phyloP scores from a whole-genome alignment of 805 yeast species.

The Alloascoidea africana region DNA sequence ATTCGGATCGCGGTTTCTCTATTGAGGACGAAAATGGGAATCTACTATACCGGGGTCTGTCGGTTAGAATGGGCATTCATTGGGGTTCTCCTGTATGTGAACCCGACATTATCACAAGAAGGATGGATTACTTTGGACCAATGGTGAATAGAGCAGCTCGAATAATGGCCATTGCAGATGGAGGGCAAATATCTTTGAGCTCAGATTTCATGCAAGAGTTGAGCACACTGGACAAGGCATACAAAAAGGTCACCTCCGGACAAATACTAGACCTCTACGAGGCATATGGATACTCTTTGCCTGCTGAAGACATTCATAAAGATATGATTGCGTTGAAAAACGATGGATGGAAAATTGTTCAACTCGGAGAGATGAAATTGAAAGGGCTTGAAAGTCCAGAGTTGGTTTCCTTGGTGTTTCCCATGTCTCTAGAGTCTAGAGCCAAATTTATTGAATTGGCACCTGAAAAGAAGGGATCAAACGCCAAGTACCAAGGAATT shows the following conservation, averaged over 20 bases:
- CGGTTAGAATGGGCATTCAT: slow-evolving; percentile 96
- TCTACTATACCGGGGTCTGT: slow-evolving; percentile 68
- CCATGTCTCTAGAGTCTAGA: slow-evolving; percentile 46
- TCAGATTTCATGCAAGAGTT: slow-evolving; percentile 69
- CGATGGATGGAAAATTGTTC: slow-evolving; percentile 52
- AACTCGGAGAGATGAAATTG: slow-evolving; percentile 74
- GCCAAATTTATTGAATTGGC: slow-evolving; percentile 28
- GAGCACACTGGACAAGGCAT: slow-evolving; percentile 35
- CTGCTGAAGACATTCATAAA: slow-evolving; percentile 28
- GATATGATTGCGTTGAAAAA: slow-evolving; percentile 52
- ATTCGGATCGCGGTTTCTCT: slow-evolving; percentile 72
- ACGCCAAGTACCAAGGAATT: slow-evolving; percentile 13
- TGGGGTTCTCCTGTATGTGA: slow-evolving; percentile 98
- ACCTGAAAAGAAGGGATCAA: too few relatives aligned
- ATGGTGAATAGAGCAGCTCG: slow-evolving; percentile 94
- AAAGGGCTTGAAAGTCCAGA: slow-evolving; percentile 95
- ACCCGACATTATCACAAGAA: slow-evolving; percentile 80
- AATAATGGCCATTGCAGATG: slow-evolving; percentile 89
- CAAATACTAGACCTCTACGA: slow-evolving; percentile 15
- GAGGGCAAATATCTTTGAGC: slow-evolving; percentile 91
- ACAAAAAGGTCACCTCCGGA: slow-evolving; percentile 22
- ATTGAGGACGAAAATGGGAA: slow-evolving; percentile 45
- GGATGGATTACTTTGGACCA: slow-evolving; percentile 99
- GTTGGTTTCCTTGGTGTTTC: slow-evolving; percentile 63
- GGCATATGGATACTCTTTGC: slow-evolving; percentile 26